Evolutionary conservation across 2,329 filamentous ascomycete species (phyloP).

Genomic region (Nemania sp.): DNA sequence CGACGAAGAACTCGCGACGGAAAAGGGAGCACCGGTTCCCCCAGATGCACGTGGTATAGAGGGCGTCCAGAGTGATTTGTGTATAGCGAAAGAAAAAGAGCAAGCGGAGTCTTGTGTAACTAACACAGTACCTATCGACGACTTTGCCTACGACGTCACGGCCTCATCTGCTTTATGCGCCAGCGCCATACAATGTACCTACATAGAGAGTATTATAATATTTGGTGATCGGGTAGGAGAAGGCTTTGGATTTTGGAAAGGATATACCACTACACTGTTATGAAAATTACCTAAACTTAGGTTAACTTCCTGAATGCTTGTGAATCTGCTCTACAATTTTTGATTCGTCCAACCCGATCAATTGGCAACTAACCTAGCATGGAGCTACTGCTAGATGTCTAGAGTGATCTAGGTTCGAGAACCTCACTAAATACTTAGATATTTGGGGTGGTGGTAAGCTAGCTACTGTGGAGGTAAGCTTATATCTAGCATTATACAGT

Average conservation of each 20-base stretch:
- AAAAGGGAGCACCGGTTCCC: slow-evolving; percentile 38
- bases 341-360: background rate
- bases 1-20: slow-evolving; percentile 27
- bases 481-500: no score
- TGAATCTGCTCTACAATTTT: background rate
- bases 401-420: background rate
- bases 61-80: slow-evolving; percentile 24
- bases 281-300: slow-evolving; percentile 19
- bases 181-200: slow-evolving; percentile 29
- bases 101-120: slow-evolving; percentile 31
- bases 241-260: slow-evolving; percentile 31
- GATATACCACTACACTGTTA: slow-evolving; percentile 38
- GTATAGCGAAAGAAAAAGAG: slow-evolving; percentile 24
- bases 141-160: slow-evolving; percentile 39
- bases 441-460: background rate
- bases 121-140: slow-evolving; percentile 27
- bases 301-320: background rate
- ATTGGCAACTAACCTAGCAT: background rate
- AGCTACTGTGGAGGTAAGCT: no score
- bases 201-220: slow-evolving; percentile 38
- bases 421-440: background rate
- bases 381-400: background rate
- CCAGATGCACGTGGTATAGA: slow-evolving; percentile 38
- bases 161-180: slow-evolving; percentile 34
- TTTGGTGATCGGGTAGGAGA: slow-evolving; percentile 27